Evolutionary conservation across 2,329 filamentous ascomycete species (phyloP), one percentile per base, ranked within the genome.

Genomic region (Aspergillus texensis): DNA sequence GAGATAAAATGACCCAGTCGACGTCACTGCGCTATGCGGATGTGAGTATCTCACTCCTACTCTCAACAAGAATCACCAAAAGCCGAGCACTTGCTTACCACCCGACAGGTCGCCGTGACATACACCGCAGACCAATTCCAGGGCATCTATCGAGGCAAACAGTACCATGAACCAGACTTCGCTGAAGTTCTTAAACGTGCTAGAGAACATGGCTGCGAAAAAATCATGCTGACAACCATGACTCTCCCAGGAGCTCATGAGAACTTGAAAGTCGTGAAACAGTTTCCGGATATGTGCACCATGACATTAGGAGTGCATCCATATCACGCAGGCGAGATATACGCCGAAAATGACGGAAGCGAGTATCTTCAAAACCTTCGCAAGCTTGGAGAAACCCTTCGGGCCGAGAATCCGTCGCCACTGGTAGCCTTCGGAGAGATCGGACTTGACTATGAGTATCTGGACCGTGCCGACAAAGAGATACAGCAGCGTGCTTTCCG

Each of bases 291-390:
- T 0, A 79, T 81, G 66, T 83, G 81, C 63, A 80, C 74, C 12
- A 71, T 83, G 61, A 85, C 83, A 1, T 74, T 85, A 11, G 83
- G 83, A 1, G 76, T 85, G 4, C 83, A 85, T 62, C 83, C 83
- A 0, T 85, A 85, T 61, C 81, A 85, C 55, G 83, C 81, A 0
- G 69, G 69, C 0, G 81, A 84, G 61, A 78, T 82, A 1, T 79
- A 80, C 8, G 70, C 63, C 26, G 66, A 61, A 26, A 55, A 26
- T 3, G 9, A 59, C 9, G 52, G n/a, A 62, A 32, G 62, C 57
- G 16, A 36, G n/a, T 65, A 70, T 34, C 56, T 71, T 4, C 21
- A 65, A 4, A 1, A 66, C 67, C 56, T 74, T 62, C 58, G 70
- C 63, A 6, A 70, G 8, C 43, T 71, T 0, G 66, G 64, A 19